Evolutionary conservation across 1,284 basidiomycete species (phyloP).

Genomic region (Fistulinella staudtii): DNA sequence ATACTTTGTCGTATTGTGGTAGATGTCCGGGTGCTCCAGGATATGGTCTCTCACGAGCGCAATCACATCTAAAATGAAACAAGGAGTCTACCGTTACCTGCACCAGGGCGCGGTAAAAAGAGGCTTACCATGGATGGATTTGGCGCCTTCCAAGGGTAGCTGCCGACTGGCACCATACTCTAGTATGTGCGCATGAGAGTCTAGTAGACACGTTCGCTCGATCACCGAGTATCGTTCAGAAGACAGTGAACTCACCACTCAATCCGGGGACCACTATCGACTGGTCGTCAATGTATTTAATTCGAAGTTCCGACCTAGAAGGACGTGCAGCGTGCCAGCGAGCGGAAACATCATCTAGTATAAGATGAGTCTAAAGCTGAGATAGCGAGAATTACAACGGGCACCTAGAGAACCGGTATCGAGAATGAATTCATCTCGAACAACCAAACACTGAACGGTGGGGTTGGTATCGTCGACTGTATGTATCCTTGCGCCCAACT

Average conservation of each 20-base stretch:
- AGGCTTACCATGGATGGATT: constrained; percentile 55
- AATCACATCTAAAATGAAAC: constrained; percentile 52
- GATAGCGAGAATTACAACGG: constrained; percentile 19
- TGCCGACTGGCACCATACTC: constrained; percentile 68
- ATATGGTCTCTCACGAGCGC: constrained; percentile 64
- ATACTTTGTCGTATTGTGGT: constrained; percentile 55
- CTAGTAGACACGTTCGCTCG: constrained; percentile 35
- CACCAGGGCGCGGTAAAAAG: constrained; percentile 1
- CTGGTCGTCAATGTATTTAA: constrained; percentile 50
- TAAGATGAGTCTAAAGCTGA: not conserved
- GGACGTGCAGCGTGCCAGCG: constrained; percentile 36
- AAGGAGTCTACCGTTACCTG: not conserved
- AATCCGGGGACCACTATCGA: constrained; percentile 65
- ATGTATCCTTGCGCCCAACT: constrained; percentile 47
- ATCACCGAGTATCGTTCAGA: constrained; percentile 3
- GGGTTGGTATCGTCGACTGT: constrained; percentile 53
- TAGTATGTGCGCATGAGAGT: constrained; percentile 79
- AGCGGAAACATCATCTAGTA: constrained; percentile 42
- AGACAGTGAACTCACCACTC: constrained; percentile 45
- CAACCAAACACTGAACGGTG: constrained; percentile 55
- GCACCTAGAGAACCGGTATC: constrained; percentile 55
- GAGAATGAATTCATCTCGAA: constrained; percentile 46
- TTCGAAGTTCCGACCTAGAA: constrained; percentile 26
- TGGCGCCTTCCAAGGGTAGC: constrained; percentile 63
- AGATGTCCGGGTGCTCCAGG: constrained; percentile 50